Evolutionary conservation across 441 rosid genomes (phyloP), one percentile per base, ranked within the genome.

Genomic region (Pelargonium myrrhifolium): DNA sequence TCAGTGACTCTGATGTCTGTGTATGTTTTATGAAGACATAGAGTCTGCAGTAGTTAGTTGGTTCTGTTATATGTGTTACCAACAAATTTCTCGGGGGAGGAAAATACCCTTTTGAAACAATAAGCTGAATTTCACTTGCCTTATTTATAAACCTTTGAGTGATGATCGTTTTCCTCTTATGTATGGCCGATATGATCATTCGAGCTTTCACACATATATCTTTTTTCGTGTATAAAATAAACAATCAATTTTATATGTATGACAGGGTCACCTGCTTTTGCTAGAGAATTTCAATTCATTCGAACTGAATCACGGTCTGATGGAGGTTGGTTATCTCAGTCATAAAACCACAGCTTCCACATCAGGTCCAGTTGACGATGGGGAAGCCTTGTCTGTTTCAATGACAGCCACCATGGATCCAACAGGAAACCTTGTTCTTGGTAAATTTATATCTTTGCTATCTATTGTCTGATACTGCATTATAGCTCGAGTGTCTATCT

Each of bases 231-330:
- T 66, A 28, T 64, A 22, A 69, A 24, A 45, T 58, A 9, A 68
- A 45, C 62, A 9, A 66, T 42, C 12, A 14, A 20, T 67, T 66
- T 76, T 22, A 65, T 71, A 72, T 68, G 37, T 40, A 14, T 78
- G 71, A 71, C 83, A 89, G 97, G 98, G 98, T 26, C 91, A 90
- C 83, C 79, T 90, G 67, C 85, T 93, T 69, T 90, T 90, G 78
- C 80, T 93, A 11, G 91, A 87, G 74, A 81, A 89, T 74, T 90
- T 86, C 70, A 69, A 64, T 69, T 69, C 74, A 14, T 69, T 93
- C 79, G 71, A 74, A 73, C 74, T 93, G 74, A 89, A 86, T 74
- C 97, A 89, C 66, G 97, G 97, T 43, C 75, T 85, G 31, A 90
- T 93, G 98, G 97, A 90, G 75, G 81, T 72, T 65, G 94, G 94